Conservation (phyloP, 768 basidiomycete genomes). For the Mycena latifolia region DNA sequence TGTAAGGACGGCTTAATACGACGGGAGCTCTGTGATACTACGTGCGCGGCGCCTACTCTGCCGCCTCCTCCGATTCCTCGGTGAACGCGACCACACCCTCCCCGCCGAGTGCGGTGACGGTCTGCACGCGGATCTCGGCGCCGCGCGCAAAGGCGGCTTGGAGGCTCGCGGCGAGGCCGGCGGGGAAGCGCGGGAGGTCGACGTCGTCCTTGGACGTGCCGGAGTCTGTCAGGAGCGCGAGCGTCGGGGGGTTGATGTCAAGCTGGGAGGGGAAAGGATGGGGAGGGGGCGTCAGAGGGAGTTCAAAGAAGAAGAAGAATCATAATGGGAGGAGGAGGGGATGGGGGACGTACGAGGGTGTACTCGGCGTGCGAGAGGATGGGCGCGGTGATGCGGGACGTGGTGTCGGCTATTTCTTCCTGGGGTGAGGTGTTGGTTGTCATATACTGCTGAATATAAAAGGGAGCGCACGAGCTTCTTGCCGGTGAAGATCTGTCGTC, state of each 20-base stretch:
- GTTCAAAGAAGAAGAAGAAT: not conserved
- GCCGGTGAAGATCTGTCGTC: slow-evolving; percentile 6
- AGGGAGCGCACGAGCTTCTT: too few relatives aligned
- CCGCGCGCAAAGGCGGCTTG: slow-evolving; percentile 1
- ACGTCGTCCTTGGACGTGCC: slow-evolving; percentile 92
- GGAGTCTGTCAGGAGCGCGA: slow-evolving; percentile 83
- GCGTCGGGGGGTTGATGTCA: slow-evolving; percentile 93
- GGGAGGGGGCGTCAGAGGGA: too few relatives aligned
- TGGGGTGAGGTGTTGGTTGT: too few relatives aligned
- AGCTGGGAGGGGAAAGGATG: slow-evolving; percentile 53
- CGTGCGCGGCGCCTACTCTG: too few relatives aligned
- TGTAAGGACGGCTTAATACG: too few relatives aligned
- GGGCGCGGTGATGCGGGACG: not conserved
- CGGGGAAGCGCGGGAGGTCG: too few relatives aligned
- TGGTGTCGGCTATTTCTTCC: not conserved
- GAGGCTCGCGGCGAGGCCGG: slow-evolving; percentile 69
- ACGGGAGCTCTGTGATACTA: too few relatives aligned
- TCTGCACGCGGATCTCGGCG: slow-evolving; percentile 1
- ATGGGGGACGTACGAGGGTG: slow-evolving; percentile 1
- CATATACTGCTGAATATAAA: too few relatives aligned
- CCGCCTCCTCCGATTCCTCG: too few relatives aligned
- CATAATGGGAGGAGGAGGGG: not conserved
- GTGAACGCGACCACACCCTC: slow-evolving; percentile 67
- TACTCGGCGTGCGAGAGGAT: not conserved
- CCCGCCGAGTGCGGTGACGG: slow-evolving; percentile 86